Evolutionary conservation across 768 basidiomycete species (phyloP).

Genomic region (Cantharellus cinnabarinus): DNA sequence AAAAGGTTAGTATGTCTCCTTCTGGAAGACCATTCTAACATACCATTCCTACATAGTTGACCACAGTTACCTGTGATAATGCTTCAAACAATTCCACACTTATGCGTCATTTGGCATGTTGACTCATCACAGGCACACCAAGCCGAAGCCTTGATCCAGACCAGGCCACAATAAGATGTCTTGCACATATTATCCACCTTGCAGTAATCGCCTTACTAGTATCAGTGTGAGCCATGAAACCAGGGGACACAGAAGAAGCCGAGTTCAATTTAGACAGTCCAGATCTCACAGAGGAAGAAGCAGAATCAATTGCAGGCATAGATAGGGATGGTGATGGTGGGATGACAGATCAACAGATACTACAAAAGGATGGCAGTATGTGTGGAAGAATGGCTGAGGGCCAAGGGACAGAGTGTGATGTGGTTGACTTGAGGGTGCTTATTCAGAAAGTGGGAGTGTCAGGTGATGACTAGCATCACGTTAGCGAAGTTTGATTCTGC

Average conservation of each 20-base stretch:
- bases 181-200: conserved; percentile 2
- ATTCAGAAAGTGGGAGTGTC: background rate
- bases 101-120: background rate
- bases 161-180: background rate
- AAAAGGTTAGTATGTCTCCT: background rate
- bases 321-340: background rate
- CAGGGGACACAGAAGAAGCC: background rate
- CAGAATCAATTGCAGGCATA: background rate
- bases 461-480: background rate
- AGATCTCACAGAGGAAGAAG: background rate
- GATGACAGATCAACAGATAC: too few relatives aligned
- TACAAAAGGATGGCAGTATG: too few relatives aligned
- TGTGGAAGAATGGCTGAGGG: background rate
- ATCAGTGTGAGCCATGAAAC: background rate
- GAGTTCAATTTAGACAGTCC: background rate
- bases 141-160: background rate
- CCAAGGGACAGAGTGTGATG: background rate
- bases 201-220: background rate
- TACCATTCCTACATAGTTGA: background rate
- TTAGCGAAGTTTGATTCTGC: background rate
- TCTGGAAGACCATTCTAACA: too few relatives aligned
- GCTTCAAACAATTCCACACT: background rate
- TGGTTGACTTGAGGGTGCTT: background rate
- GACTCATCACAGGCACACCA: background rate
- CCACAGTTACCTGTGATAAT: background rate